Percentiles rank a stretch among this genome's conserved stretches.
Conservation (phyloP, 805 yeast genomes). For the Saccharomycopsis synnaedendra region DNA sequence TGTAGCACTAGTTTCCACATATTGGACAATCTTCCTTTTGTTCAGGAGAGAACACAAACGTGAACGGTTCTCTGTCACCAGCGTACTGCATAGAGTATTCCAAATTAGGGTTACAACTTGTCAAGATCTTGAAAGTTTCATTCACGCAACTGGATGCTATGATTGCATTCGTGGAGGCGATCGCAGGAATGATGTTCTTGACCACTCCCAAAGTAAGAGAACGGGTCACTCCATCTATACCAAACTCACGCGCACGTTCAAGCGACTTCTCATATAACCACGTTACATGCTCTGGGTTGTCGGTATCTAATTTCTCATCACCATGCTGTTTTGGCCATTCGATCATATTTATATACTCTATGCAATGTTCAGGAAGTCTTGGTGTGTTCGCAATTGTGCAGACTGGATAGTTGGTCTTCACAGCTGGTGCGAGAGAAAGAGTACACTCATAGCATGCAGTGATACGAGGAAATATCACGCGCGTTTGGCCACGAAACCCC, state of each 20-base stretch:
- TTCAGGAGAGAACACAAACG: conserved; percentile 58
- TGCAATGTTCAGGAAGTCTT: conserved; percentile 87
- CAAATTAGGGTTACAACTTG: conserved; percentile 54
- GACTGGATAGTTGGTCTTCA: conserved; percentile 58
- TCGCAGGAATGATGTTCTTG: conserved; percentile 86
- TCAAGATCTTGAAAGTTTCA: conserved; percentile 71
- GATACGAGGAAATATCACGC: conserved; percentile 75
- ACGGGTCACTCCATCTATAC: conserved; percentile 67
- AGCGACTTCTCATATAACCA: conserved; percentile 47
- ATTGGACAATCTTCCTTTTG: conserved; percentile 58
- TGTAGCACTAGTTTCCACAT: conserved; percentile 46
- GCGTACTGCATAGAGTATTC: conserved; percentile 80
- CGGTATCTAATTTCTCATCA: conserved; percentile 49
- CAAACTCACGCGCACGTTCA: conserved; percentile 49
- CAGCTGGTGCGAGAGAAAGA: conserved; percentile 55
- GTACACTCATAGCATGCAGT: conserved; percentile 93
- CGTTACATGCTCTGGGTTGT: conserved; percentile 51
- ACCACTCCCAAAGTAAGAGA: conserved; percentile 75
- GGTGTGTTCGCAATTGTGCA: conserved; percentile 95
- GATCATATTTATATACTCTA: conserved; percentile 76
- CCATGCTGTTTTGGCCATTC: conserved; percentile 54
- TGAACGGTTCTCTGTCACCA: conserved; percentile 71
- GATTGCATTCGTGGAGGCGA: conserved; percentile 88
- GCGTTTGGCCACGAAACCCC: conserved; percentile 84
- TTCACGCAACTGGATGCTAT: conserved; percentile 84